Evolutionary conservation across 257 asterid species (phyloP).

Genomic region (Coffea eugenioides): DNA sequence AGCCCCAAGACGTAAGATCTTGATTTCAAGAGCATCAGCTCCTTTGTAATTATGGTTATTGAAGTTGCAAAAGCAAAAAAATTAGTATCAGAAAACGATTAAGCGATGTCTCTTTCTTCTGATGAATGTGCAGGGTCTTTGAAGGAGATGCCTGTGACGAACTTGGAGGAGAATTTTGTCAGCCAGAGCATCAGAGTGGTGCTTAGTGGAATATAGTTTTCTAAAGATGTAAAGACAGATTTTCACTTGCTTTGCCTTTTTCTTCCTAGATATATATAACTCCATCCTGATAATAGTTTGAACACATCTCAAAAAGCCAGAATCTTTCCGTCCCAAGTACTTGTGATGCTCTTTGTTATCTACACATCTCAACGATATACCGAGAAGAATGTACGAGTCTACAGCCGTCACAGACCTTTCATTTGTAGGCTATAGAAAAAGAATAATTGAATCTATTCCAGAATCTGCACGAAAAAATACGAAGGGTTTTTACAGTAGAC

Average conservation of each 20-base stretch:
- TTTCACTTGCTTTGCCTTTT: not conserved
- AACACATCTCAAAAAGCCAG: not conserved
- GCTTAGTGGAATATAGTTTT: slow-evolving; percentile 16
- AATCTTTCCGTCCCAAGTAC: not conserved
- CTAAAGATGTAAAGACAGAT: not conserved
- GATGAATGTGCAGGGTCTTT: slow-evolving; percentile 33
- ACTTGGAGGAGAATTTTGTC: slow-evolving; percentile 43
- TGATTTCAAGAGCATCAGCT: not conserved
- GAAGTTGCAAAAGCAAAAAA: not conserved
- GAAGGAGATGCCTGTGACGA: slow-evolving; percentile 41
- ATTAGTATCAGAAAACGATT: not conserved
- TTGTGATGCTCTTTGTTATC: too few relatives aligned
- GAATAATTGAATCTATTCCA: not conserved
- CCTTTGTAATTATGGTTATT: not conserved
- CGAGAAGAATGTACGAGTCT: not conserved
- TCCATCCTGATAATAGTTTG: not conserved
- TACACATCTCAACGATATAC: not conserved
- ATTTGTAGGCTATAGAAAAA: not conserved
- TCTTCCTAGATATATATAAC: too few relatives aligned
- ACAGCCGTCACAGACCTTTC: not conserved
- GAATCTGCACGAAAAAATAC: not conserved
- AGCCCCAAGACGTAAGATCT: slow-evolving; percentile 47
- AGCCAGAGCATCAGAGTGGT: slow-evolving; percentile 27
- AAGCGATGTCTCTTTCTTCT: not conserved
- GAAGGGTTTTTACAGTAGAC: not conserved